Evolutionary conservation across 768 basidiomycete genomes (phyloP), one percentile per base, ranked within the genome.

Genomic region (Naganishia onofrii): DNA sequence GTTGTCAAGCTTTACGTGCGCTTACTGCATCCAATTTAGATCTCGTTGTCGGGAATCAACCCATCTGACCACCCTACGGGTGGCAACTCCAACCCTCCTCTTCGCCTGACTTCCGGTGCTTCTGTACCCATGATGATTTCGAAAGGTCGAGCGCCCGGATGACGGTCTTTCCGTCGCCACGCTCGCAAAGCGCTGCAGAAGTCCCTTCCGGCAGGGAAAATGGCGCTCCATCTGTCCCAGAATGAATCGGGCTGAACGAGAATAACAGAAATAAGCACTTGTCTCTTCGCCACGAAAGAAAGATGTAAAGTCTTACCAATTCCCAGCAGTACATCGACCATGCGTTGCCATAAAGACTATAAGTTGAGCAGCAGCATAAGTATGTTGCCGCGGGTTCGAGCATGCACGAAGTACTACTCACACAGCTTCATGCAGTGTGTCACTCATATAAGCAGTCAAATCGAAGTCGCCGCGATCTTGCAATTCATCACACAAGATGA

Each of bases 101-200:
- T 54, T 6, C 65, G 26, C 65, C 65, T 52, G 36, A 44, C 65
- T 36, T 66, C 48, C 15, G 38, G 52, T 32, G 29, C 42, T 17
- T 68, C 67, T 19, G 2, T 54, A n/a, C 67, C 67, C 67, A 68
- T 54, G 38, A 68, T 68, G n/a, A 68, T 56, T 21, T 68, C 67
- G 26, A 56, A 56, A 7, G 67, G 67, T 9, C 51, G 38, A 9
- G 54, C 48, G 12, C 67, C 67, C 0, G 38, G 32, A 68, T 68
- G 67, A 26, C 67, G 31, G 28, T 68, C 67, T 56, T 68, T 68
- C 17, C 67, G 29, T 42, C 67, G 29, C 67, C 67, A 68, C 21
- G 51, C 67, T 26, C 42, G 31, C 3, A 68, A 54, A 1, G 67
- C 29, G 51, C 32, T 53, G 51, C 52, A 54, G 17, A 68, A 56